phyloP scores from a whole-genome alignment of 768 basidiomycete genomes.

The Porphyrellus cyaneotinctus region DNA sequence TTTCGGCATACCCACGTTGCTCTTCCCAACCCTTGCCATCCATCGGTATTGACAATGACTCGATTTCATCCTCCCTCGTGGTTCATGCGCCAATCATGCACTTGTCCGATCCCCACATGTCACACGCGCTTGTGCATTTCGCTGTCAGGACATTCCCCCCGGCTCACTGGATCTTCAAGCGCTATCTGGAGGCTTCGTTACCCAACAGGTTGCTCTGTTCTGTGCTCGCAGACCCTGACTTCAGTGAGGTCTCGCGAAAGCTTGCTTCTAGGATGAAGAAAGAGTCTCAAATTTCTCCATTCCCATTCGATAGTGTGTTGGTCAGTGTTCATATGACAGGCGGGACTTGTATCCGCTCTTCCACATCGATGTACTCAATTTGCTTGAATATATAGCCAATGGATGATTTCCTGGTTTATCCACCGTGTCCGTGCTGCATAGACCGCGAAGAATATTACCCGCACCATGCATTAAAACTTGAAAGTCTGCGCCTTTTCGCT shows the following conservation, averaged over 20 bases:
- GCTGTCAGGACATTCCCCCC: conserved; percentile 20
- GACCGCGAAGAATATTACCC: conserved; percentile 22
- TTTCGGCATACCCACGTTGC: neutral
- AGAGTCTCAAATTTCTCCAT: conserved; percentile 3
- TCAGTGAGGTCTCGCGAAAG: conserved; percentile 8
- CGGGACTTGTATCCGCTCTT: conserved; percentile 14
- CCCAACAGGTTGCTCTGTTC: conserved; percentile 10
- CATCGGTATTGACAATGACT: conserved; percentile 46
- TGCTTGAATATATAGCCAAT: conserved; percentile 41
- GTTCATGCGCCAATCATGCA: conserved; percentile 37
- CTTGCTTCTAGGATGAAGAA: conserved; percentile 14
- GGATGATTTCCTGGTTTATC: conserved; percentile 45
- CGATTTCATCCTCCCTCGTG: conserved; percentile 40
- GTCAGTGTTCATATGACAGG: conserved; percentile 25
- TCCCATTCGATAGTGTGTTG: conserved; percentile 18
- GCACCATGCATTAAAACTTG: conserved; percentile 36
- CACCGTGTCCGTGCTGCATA: conserved; percentile 29
- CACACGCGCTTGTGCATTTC: conserved; percentile 27
- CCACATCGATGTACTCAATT: conserved; percentile 19
- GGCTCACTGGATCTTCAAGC: conserved; percentile 17
- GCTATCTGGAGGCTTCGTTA: conserved; percentile 17
- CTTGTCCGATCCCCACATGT: conserved; percentile 1
- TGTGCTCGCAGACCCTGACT: conserved; percentile 19
- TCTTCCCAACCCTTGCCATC: conserved; percentile 29
- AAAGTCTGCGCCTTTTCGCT: conserved; percentile 41